phyloP scores from a whole-genome alignment of 2,329 filamentous ascomycete genomes.

The Trichophyton mentagrophytes region DNA sequence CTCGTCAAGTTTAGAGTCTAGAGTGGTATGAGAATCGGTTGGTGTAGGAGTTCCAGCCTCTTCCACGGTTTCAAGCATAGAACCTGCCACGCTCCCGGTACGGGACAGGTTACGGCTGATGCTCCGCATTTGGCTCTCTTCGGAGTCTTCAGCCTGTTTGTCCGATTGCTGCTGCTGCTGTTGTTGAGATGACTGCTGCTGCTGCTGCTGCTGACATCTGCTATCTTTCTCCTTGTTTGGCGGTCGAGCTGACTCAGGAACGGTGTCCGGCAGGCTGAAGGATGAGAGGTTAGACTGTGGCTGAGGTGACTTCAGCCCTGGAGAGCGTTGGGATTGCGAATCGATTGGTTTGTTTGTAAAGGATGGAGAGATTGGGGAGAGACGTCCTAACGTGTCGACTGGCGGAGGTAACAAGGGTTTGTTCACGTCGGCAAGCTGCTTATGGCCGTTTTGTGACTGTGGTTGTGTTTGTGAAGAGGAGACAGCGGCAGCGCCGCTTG shows the following conservation, averaged over 20 bases:
- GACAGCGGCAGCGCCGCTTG: conserved; percentile 22
- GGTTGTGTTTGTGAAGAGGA: neutral
- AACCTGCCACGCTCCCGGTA: conserved; percentile 45
- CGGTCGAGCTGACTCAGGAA: neutral
- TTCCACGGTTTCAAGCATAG: conserved; percentile 76
- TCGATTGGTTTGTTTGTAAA: neutral
- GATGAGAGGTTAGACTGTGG: neutral
- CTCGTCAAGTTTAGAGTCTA: conserved; percentile 21
- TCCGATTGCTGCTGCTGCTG: neutral
- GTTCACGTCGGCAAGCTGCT: conserved; percentile 54
- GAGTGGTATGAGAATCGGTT: conserved; percentile 25
- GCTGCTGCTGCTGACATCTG: conserved; percentile 17
- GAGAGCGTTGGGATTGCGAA: neutral
- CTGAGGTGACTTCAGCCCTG: neutral
- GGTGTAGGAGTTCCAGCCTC: conserved; percentile 68
- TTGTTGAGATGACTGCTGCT: neutral
- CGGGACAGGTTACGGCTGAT: conserved; percentile 46
- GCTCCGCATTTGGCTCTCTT: conserved; percentile 11
- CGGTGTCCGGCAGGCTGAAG: neutral
- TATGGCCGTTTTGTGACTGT: conserved; percentile 37
- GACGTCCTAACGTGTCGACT: neutral
- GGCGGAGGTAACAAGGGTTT: conserved; percentile 53
- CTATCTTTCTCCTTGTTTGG: conserved; percentile 15
- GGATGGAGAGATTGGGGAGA: neutral
- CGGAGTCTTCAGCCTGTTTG: conserved; percentile 12